Conservation (phyloP, 2,329 filamentous ascomycete species). For the Cladosporium sp. region DNA sequence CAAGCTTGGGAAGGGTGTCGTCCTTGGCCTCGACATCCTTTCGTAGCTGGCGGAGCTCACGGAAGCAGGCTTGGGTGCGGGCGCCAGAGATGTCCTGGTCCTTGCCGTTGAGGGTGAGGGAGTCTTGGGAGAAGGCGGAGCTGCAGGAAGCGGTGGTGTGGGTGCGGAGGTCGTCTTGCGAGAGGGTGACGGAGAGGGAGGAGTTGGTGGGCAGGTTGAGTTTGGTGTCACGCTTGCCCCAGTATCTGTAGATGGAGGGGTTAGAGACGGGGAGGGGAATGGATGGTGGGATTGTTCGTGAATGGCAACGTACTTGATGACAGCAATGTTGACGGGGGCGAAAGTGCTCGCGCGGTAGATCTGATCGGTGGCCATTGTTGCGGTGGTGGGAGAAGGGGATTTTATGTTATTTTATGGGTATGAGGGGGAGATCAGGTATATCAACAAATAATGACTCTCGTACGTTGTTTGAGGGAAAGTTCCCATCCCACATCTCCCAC, state of each 20-base stretch:
- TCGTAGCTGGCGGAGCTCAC: slow-evolving; percentile 78
- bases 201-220: slow-evolving; percentile 98
- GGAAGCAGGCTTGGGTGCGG: slow-evolving; percentile 91
- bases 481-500: slow-evolving; percentile 1
- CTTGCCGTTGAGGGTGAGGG: slow-evolving; percentile 80
- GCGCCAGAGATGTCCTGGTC: slow-evolving; percentile 82
- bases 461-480: slow-evolving; percentile 6
- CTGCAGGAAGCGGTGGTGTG: slow-evolving; percentile 95
- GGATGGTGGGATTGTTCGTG: slow-evolving; percentile 27
- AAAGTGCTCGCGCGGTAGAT: slow-evolving; percentile 94
- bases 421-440: background rate
- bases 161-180: slow-evolving; percentile 88
- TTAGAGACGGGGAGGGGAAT: slow-evolving; percentile 22
- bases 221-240: slow-evolving; percentile 93
- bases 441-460: slow-evolving; percentile 2
- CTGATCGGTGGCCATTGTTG: slow-evolving; percentile 43
- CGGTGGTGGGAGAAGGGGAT: background rate
- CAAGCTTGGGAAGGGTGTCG: slow-evolving; percentile 77
- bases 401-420: background rate
- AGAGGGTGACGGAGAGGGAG: slow-evolving; percentile 94
- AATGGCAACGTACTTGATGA: slow-evolving; percentile 73
- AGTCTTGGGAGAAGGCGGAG: slow-evolving; percentile 65
- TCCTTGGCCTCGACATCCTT: slow-evolving; percentile 72
- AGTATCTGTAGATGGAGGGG: slow-evolving; percentile 61
- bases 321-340: slow-evolving; percentile 95